These are phyloP conservation scores for Solanum chaucha DNA, from an alignment of 257 asterid genomes.

Conservation along the genomic window DNA sequence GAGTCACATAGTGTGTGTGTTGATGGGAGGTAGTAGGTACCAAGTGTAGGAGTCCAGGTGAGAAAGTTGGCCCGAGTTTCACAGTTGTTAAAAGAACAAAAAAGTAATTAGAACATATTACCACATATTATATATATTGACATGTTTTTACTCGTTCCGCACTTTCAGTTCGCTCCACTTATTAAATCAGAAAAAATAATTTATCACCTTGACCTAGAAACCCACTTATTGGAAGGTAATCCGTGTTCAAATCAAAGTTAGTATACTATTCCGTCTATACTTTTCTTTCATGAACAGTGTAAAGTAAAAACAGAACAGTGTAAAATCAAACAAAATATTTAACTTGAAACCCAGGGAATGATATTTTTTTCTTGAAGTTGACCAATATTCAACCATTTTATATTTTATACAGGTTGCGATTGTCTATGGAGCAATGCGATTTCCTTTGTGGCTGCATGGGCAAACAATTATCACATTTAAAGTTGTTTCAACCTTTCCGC, in stretches of 20 bases:
- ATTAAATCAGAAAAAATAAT: not conserved
- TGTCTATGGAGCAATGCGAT: constrained; percentile 78
- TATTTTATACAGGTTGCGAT: constrained; percentile 62
- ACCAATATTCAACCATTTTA: not conserved
- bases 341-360: not conserved
- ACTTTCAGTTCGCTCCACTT: not conserved
- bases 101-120: not conserved
- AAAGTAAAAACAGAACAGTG: not conserved
- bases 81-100: not conserved
- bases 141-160: not conserved
- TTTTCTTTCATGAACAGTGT: not conserved
- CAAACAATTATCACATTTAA: constrained; percentile 60
- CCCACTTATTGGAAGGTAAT: not conserved
- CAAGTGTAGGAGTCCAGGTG: not conserved
- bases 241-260: not conserved
- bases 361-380: not conserved
- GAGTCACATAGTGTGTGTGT: not conserved
- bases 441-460: constrained; percentile 94
- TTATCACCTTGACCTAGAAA: not conserved
- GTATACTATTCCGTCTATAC: not conserved
- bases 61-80: not conserved
- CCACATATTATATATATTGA: not conserved
- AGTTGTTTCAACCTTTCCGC: constrained; percentile 73
- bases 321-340: not conserved
- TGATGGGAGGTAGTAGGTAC: not conserved